Evolutionary conservation across 164 flowering plant genomes (phyloP).

Genomic region (Pachysandra terminalis): DNA sequence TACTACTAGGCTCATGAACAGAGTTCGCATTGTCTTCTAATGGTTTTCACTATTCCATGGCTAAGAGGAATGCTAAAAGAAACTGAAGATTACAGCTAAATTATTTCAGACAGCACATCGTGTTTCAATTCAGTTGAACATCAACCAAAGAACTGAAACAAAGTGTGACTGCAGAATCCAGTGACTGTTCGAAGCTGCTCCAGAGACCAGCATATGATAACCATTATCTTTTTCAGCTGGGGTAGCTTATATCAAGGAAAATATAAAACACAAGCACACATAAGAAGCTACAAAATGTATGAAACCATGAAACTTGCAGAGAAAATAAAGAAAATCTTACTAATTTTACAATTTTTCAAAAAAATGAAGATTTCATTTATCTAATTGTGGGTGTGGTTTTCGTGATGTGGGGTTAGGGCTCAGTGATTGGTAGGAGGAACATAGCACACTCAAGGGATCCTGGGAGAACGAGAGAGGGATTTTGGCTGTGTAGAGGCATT

Average conservation of each 20-base stretch:
- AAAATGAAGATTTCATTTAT: too few relatives aligned
- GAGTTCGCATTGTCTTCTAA: background rate
- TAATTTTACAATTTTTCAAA: too few relatives aligned
- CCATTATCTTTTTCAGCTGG: background rate
- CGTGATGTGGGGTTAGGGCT: too few relatives aligned
- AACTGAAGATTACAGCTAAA: background rate
- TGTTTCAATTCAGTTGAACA: background rate
- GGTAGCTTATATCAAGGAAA: background rate
- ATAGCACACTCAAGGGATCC: too few relatives aligned
- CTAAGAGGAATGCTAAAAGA: background rate
- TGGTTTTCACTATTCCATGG: background rate
- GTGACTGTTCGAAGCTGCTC: background rate
- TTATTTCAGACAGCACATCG: background rate
- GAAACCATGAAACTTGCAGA: too few relatives aligned
- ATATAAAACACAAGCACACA: too few relatives aligned
- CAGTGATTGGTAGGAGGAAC: too few relatives aligned
- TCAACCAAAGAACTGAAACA: background rate
- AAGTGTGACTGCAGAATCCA: background rate
- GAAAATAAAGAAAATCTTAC: too few relatives aligned
- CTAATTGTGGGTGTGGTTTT: too few relatives aligned
- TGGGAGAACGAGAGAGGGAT: too few relatives aligned
- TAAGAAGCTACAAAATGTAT: background rate
- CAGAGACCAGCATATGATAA: too few relatives aligned
- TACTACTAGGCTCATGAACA: background rate
- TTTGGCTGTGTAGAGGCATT: too few relatives aligned